Evolutionary conservation across 2,329 filamentous ascomycete genomes (phyloP).

Genomic region (Aspergillus udagawae): DNA sequence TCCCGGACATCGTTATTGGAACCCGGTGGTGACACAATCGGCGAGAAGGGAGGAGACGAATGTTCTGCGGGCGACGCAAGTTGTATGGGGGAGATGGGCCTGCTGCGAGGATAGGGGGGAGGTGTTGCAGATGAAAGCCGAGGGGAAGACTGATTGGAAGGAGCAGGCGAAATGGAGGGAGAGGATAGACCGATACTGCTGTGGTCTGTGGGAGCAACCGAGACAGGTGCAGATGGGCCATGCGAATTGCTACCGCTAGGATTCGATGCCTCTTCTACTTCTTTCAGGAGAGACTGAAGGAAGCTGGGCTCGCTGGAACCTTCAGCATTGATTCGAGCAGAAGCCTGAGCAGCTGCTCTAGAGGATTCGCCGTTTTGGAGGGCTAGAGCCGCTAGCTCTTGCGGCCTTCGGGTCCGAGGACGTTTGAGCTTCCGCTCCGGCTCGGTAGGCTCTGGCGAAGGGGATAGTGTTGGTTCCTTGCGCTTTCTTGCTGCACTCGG

Average conservation of each 20-base stretch:
- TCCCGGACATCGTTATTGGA: constrained; percentile 37
- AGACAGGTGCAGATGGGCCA: constrained; percentile 29
- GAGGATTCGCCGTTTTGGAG: constrained; percentile 41
- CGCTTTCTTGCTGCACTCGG: constrained; percentile 44
- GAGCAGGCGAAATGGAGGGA: constrained; percentile 38
- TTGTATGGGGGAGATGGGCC: constrained; percentile 34
- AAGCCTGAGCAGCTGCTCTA: constrained; percentile 28
- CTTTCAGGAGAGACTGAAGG: constrained; percentile 78
- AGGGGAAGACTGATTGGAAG: constrained; percentile 40
- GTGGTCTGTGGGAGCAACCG: constrained; percentile 37
- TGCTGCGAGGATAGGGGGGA: constrained; percentile 30
- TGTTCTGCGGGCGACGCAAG: constrained; percentile 27
- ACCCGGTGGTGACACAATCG: constrained; percentile 66
- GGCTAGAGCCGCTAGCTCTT: constrained; percentile 47
- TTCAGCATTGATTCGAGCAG: constrained; percentile 32
- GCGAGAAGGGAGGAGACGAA: constrained; percentile 52
- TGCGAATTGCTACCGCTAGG: constrained; percentile 25
- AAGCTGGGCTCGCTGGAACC: constrained; percentile 65
- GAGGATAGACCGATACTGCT: constrained; percentile 38
- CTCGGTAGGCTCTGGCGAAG: constrained; percentile 63
- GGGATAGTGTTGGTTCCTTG: constrained; percentile 66
- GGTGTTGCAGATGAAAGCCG: constrained; percentile 36
- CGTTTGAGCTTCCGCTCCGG: constrained; percentile 83
- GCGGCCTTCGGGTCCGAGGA: constrained; percentile 70
- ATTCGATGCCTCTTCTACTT: constrained; percentile 64